Evolutionary conservation across 805 yeast genomes (phyloP), one percentile per base, ranked within the genome.

Genomic region (Candida khao-thaluensis): DNA sequence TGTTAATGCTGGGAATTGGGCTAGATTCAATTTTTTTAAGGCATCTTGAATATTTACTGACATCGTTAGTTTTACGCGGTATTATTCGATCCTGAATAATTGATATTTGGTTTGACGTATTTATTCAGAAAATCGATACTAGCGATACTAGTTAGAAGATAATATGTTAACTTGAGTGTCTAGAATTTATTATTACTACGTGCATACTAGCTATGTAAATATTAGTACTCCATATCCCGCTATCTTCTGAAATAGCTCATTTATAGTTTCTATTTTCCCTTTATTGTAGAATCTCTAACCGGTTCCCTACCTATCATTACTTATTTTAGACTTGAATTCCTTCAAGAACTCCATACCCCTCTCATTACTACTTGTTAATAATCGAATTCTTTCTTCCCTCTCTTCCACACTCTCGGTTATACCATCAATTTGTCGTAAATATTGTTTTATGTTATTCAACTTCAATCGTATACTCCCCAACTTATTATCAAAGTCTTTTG

Each of bases 1-100:
- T 1, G 85, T 72, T 30, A 83, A 62, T 1, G 88, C 89, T 4
- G 86, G 83, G 34, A 54, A 54, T 27, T 52, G 31, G 9, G 33
- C 8, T 17, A 41, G 31, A 2, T 35, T n/a, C 15, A 41, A 24
- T 14, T 41, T 32, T 27, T 52, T 17, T 20, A 35, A 21, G 16
- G 16, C 6, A 5, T 17, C 21, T 17, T 17, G 33, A 11, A 35
- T 14, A 12, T 12, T 20, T 22, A 30, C 18, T 12, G 35, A 14
- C 35, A 31, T 31, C 12, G 12, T 15, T 22, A 10, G 18, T 3
- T 30, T 16, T 24, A 14, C 35, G 35, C 26, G 35, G n/a, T 22
- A 10, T 22, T n/a, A n/a, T n/a, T n/a, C n/a, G n/a, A n/a, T n/a
- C n/a, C n/a, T n/a, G 24, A 21, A 21, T 21, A 21, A 21, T 21